Percentiles rank a stretch among this genome's conserved stretches.
Conservation (phyloP, 1,284 basidiomycete species). For the Kalmanozyma brasiliensis region DNA sequence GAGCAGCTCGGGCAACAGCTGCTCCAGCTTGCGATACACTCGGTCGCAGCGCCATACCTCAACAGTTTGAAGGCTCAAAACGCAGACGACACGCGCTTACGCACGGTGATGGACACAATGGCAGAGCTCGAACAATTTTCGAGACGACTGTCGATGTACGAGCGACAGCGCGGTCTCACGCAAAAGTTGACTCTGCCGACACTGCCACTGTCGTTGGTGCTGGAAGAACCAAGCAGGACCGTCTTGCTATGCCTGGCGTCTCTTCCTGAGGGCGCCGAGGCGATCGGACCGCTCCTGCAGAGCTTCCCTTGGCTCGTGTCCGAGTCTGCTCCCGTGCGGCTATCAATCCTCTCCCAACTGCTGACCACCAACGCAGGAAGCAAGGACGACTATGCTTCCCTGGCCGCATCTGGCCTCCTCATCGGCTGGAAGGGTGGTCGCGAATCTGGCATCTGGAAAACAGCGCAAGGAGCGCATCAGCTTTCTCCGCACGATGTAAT, state of each 20-base stretch:
- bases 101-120: not conserved
- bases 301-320: conserved; percentile 11
- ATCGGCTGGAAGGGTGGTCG: conserved; percentile 20
- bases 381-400: conserved; percentile 2
- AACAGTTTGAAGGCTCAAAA: conserved; percentile 1
- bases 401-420: conserved; percentile 19
- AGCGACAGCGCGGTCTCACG: conserved; percentile 3
- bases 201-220: conserved; percentile 17
- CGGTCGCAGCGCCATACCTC: conserved; percentile 16
- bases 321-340: conserved; percentile 8
- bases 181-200: conserved; percentile 11
- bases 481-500: not conserved
- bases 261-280: conserved; percentile 10
- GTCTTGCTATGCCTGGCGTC: conserved; percentile 30
- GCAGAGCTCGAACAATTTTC: conserved; percentile 10
- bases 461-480: not conserved
- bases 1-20: conserved; percentile 38
- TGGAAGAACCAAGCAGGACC: conserved; percentile 8
- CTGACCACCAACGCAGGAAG: not conserved
- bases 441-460: conserved; percentile 18
- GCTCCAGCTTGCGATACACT: conserved; percentile 27
- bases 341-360: conserved; percentile 16
- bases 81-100: not conserved
- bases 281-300: conserved; percentile 16
- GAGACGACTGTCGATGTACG: conserved; percentile 8